Evolutionary conservation across 352 stramenopile species (phyloP), one percentile per base, ranked within the genome.

Genomic region (Globisporangium rhizosaccharum): DNA sequence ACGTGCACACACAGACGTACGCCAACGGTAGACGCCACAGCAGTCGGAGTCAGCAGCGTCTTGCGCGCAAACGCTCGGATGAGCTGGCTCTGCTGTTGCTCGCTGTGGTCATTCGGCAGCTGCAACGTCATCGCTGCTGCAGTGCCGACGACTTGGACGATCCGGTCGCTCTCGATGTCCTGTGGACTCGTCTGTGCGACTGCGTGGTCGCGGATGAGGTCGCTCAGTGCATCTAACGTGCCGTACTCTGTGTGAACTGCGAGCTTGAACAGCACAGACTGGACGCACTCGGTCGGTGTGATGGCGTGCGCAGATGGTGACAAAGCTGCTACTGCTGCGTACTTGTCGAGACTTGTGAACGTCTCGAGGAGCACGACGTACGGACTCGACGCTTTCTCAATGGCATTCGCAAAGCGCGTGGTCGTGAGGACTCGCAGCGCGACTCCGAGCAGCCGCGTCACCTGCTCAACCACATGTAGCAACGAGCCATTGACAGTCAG

Each of bases 301-400:
- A 74, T 62, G 8, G 8, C 8, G 33, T 39, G 33, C 3, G 59
- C 67, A 12, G 30, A 52, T 10, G 30, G 55, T 8, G 64, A 45
- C 12, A 14, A 62, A 36, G 72, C 63, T 1, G 53, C 37, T 0
- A 65, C 68, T 11, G 47, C 57, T 14, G 55, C 7, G 49, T 78
- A 85, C 48, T 61, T 71, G 7, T 66, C 59, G 0, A 23, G 28
- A 53, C 56, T 75, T 9, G 71, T 74, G 10, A 89, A 57, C 25
- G 75, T 77, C 14, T 79, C 76, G 12, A 87, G 2, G 2, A 89
- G 56, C 36, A 87, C 39, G 23, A 86, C 45, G 51, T 85, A 85
- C 42, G 75, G 73, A 25, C 68, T 76, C 56, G 67, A 62, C 1
- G 70, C 56, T 26, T 67, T 74, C 20, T 71, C 51, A 0, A 69